phyloP scores from a whole-genome alignment of 805 yeast species.

The Tetrapisispora nanseiensis region DNA sequence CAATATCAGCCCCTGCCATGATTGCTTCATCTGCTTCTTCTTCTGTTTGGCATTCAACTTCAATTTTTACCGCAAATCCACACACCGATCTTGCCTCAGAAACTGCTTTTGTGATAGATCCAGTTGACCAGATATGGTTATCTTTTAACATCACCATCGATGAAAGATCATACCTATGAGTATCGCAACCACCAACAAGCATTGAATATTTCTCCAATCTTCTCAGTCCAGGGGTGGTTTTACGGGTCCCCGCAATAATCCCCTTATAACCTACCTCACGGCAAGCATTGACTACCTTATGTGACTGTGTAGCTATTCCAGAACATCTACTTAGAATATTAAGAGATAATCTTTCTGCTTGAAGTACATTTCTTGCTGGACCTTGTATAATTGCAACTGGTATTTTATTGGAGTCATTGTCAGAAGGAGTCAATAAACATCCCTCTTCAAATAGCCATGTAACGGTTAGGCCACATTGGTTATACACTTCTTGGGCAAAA shows the following conservation, averaged over 20 bases:
- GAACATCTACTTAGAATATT: constrained; percentile 74
- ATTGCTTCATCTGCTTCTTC: constrained; percentile 88
- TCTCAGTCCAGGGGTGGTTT: constrained; percentile 94
- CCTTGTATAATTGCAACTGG: constrained; percentile 74
- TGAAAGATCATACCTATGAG: constrained; percentile 84
- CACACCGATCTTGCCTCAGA: constrained; percentile 64
- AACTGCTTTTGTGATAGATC: constrained; percentile 83
- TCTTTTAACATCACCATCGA: constrained; percentile 96
- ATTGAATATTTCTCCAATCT: constrained; percentile 83
- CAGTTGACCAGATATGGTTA: constrained; percentile 87
- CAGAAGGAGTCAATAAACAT: constrained; percentile 36
- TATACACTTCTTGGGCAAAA: constrained; percentile 75
- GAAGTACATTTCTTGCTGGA: constrained; percentile 64
- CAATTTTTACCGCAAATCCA: constrained; percentile 85
- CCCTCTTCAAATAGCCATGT: constrained; percentile 78
- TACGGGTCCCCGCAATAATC: constrained; percentile 88
- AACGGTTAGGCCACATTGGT: constrained; percentile 60
- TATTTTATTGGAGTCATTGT: constrained; percentile 39
- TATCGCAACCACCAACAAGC: constrained; percentile 91
- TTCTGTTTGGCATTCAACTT: constrained; percentile 83
- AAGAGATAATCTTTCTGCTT: constrained; percentile 80
- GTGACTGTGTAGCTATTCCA: constrained; percentile 77
- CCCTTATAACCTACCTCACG: constrained; percentile 64
- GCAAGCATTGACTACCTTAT: constrained; percentile 49
- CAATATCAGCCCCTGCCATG: constrained; percentile 88